Conservation (phyloP, 805 yeast species). For the Yarrowia hollandica region DNA sequence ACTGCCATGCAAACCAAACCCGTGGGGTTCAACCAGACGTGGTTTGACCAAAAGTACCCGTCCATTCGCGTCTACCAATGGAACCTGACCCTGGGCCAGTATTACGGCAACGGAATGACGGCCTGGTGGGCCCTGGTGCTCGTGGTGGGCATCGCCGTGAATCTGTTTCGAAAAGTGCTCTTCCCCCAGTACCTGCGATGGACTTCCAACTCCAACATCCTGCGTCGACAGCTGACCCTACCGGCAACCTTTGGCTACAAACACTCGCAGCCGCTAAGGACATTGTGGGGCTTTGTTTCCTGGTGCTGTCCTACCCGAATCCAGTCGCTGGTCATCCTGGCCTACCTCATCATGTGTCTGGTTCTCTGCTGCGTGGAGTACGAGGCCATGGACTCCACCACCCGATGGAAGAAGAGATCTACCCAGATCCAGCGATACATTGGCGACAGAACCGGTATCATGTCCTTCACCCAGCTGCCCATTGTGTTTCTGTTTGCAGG, state of each 20-base stretch:
- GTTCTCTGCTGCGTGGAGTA: slow-evolving; percentile 34
- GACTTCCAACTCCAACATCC: slow-evolving; percentile 14
- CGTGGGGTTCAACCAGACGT: slow-evolving; percentile 10
- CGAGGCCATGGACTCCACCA: slow-evolving; percentile 18
- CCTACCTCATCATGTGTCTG: slow-evolving; percentile 41
- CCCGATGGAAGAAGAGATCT: slow-evolving; percentile 39
- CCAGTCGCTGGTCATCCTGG: slow-evolving; percentile 44
- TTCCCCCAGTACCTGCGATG: slow-evolving; percentile 13
- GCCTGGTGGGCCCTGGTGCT: slow-evolving; percentile 40
- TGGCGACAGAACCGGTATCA: slow-evolving; percentile 35
- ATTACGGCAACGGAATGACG: slow-evolving; percentile 36
- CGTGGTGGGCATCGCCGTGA: slow-evolving; percentile 33
- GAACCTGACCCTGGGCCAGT: slow-evolving; percentile 10
- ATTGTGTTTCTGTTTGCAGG: slow-evolving; percentile 52
- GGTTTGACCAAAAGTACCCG: background rate
- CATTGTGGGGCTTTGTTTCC: slow-evolving; percentile 30
- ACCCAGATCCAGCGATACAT: slow-evolving; percentile 34
- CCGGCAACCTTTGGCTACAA: slow-evolving; percentile 40
- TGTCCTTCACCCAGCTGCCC: slow-evolving; percentile 37
- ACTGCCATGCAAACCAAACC: slow-evolving; percentile 13
- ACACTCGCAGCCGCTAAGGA: slow-evolving; percentile 39
- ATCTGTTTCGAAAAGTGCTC: slow-evolving; percentile 33
- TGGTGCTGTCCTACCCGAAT: slow-evolving; percentile 46
- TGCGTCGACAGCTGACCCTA: slow-evolving; percentile 39
- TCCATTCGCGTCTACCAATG: background rate